A percentile compares a stretch with the other conserved stretches of the same genome.
Evolutionary conservation across 805 yeast species (phyloP).

Genomic region (Priceomyces melissophilus): DNA sequence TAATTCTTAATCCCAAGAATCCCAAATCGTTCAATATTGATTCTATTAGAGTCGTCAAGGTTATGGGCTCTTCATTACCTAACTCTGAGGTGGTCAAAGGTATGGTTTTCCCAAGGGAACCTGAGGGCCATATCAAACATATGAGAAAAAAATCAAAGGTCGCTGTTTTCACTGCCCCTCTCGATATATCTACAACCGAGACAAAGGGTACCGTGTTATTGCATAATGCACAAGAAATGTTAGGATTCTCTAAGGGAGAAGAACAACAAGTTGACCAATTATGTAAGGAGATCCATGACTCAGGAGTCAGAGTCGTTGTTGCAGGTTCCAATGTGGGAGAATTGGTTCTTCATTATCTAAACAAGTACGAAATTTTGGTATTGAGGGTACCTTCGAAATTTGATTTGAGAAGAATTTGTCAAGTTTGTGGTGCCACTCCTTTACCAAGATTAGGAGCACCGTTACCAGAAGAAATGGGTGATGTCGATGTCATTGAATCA

Average conservation of each 20-base stretch:
- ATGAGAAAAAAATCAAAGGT: slow-evolving; percentile 66
- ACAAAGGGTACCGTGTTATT: slow-evolving; percentile 95
- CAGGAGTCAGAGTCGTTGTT: slow-evolving; percentile 83
- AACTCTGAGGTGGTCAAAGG: slow-evolving; percentile 85
- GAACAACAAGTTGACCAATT: slow-evolving; percentile 87
- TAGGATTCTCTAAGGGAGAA: slow-evolving; percentile 93
- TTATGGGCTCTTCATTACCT: slow-evolving; percentile 83
- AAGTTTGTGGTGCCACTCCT: slow-evolving; percentile 98
- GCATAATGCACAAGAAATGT: slow-evolving; percentile 95
- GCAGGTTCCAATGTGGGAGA: slow-evolving; percentile 97
- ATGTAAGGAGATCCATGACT: slow-evolving; percentile 75
- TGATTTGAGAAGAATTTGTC: slow-evolving; percentile 87
- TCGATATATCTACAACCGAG: slow-evolving; percentile 94
- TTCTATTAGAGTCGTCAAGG: slow-evolving; percentile 90
- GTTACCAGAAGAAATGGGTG: slow-evolving; percentile 89
- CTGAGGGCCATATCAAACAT: slow-evolving; percentile 85
- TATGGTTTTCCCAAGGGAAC: slow-evolving; percentile 97
- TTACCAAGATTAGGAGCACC: slow-evolving; percentile 93
- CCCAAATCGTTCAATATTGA: slow-evolving; percentile 81
- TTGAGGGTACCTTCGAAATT: slow-evolving; percentile 91
- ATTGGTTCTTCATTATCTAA: slow-evolving; percentile 86
- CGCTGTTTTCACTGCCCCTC: slow-evolving; percentile 89
- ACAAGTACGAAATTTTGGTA: slow-evolving; percentile 80
- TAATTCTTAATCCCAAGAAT: slow-evolving; percentile 65
- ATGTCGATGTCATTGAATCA: slow-evolving; percentile 82